A percentile compares a stretch with the other conserved stretches of the same genome.
phyloP scores from a whole-genome alignment of 106 monocot species.

The Phalaenopsis aphrodite region DNA sequence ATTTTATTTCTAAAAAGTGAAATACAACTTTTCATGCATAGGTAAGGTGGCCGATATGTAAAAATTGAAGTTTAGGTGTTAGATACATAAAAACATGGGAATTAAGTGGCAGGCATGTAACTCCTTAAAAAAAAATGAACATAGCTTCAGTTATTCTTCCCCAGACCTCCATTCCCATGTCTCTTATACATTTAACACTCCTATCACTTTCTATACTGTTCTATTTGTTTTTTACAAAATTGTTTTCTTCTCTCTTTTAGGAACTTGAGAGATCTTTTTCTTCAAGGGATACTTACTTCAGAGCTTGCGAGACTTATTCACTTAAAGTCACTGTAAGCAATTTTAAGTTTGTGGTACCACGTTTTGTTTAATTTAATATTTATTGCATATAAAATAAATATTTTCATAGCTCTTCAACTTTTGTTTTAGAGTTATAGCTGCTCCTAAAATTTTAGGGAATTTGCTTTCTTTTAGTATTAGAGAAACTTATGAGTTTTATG shows the following conservation, averaged over 20 bases:
- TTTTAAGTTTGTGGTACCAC: not conserved
- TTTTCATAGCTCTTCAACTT: not conserved
- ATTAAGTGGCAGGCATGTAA: too few relatives aligned
- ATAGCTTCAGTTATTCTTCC: not conserved
- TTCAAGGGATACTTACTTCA: slow-evolving; percentile 33
- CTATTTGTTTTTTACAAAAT: not conserved
- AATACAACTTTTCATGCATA: too few relatives aligned
- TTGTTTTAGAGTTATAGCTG: not conserved
- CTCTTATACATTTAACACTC: not conserved
- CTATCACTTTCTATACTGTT: not conserved
- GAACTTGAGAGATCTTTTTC: slow-evolving; percentile 44
- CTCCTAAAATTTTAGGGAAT: not conserved
- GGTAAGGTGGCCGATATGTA: too few relatives aligned
- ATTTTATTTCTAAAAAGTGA: too few relatives aligned
- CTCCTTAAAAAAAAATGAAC: not conserved
- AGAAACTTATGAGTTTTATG: not conserved
- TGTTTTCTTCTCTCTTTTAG: slow-evolving; percentile 26
- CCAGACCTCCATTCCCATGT: not conserved
- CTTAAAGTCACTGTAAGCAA: slow-evolving; percentile 37
- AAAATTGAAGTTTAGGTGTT: too few relatives aligned
- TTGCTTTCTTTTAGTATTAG: too few relatives aligned
- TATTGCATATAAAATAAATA: not conserved
- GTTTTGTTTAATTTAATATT: not conserved
- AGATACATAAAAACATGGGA: too few relatives aligned
- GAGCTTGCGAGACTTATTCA: slow-evolving; percentile 34